Conservation (phyloP, 805 yeast genomes). For the Maudiozyma serrabonitensis region DNA sequence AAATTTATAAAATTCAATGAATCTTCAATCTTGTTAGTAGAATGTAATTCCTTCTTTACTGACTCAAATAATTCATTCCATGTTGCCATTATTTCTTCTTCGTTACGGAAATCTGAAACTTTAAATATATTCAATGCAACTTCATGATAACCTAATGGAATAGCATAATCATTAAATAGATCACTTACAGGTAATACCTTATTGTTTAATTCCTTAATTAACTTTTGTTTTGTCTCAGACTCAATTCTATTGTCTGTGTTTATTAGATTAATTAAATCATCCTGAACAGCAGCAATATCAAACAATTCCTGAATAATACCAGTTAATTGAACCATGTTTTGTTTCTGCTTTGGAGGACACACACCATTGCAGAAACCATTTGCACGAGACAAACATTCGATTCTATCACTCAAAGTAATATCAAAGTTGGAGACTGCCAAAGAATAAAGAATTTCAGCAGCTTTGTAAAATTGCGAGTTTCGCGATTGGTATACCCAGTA, state of each 20-base stretch:
- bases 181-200: constrained; percentile 65
- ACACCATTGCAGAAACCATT: constrained; percentile 85
- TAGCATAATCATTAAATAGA: constrained; percentile 76
- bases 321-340: constrained; percentile 62
- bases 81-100: constrained; percentile 70
- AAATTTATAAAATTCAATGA: constrained; percentile 30
- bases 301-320: constrained; percentile 66
- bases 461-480: constrained; percentile 64
- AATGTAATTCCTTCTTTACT: constrained; percentile 26
- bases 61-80: constrained; percentile 69
- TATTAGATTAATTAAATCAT: constrained; percentile 38
- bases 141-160: constrained; percentile 80
- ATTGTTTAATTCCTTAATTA: constrained; percentile 47
- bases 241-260: constrained; percentile 38
- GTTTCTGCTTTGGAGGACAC: constrained; percentile 67
- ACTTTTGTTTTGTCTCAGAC: constrained; percentile 40
- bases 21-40: constrained; percentile 23
- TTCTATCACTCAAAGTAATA: constrained; percentile 59
- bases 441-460: constrained; percentile 72
- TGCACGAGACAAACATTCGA: constrained; percentile 84
- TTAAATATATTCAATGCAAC: constrained; percentile 70
- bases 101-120: constrained; percentile 74
- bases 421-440: constrained; percentile 68
- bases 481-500: constrained; percentile 86
- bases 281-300: constrained; percentile 79